These are phyloP conservation scores for Penicillium brasilianum DNA, from an alignment of 2,329 filamentous ascomycete genomes.

Conservation along the genomic window DNA sequence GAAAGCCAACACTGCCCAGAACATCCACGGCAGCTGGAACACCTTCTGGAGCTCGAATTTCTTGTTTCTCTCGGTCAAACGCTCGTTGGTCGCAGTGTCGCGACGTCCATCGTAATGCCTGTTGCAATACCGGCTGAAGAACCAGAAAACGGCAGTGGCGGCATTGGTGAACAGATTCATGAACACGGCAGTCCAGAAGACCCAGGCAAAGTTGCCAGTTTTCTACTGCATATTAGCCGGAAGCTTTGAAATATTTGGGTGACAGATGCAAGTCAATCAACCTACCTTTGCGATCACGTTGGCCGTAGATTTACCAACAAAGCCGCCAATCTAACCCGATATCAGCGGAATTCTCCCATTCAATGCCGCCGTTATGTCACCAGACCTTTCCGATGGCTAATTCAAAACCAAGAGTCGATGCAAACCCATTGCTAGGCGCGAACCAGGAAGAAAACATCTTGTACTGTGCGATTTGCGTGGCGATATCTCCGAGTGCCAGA, in stretches of 20 bases:
- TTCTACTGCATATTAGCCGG: constrained; percentile 41
- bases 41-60: constrained; percentile 62
- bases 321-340: constrained; percentile 55
- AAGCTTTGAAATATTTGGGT: too few species aligned
- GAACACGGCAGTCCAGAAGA: constrained; percentile 67
- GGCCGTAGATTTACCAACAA: constrained; percentile 64
- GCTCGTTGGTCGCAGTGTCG: constrained; percentile 64
- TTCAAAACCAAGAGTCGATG: constrained; percentile 65
- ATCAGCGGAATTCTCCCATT: neutral
- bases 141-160: constrained; percentile 59
- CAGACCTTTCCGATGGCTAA: constrained; percentile 61
- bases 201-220: constrained; percentile 65
- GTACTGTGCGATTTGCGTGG: constrained; percentile 68
- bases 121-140: constrained; percentile 60
- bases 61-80: constrained; percentile 64
- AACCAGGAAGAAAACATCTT: constrained; percentile 71
- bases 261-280: neutral
- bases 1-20: constrained; percentile 62
- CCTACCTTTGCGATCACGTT: constrained; percentile 60
- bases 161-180: constrained; percentile 69
- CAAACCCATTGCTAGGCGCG: constrained; percentile 65
- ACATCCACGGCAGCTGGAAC: constrained; percentile 63
- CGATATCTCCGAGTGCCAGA: constrained; percentile 65
- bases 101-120: constrained; percentile 53
- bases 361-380: neutral